These are phyloP conservation scores for Trichophyton simii DNA, from an alignment of 2,329 filamentous ascomycete species.

Conservation along the genomic window DNA sequence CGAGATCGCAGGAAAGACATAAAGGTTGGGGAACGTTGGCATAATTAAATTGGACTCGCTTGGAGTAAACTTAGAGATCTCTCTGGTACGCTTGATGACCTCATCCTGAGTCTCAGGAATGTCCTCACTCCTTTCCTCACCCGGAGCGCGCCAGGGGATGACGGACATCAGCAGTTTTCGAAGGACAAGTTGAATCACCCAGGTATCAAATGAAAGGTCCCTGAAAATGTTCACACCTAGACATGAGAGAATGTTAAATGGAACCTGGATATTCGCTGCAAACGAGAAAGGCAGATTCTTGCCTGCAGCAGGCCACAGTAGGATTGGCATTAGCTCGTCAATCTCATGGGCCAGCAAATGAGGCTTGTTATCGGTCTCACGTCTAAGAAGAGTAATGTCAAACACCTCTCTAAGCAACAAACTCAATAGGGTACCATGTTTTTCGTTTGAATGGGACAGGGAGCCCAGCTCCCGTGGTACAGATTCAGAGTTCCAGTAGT, in stretches of 20 bases:
- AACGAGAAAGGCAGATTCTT: constrained; percentile 23
- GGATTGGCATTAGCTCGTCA: constrained; percentile 23
- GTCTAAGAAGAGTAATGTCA: constrained; percentile 25
- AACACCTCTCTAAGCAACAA: constrained; percentile 25
- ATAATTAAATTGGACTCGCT: not conserved
- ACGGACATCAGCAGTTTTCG: constrained; percentile 23
- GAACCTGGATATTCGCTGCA: constrained; percentile 26
- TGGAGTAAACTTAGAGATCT: not conserved
- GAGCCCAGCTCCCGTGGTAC: not conserved
- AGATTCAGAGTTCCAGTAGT: constrained; percentile 8
- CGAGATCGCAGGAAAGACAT: constrained; percentile 23
- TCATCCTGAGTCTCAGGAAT: not conserved
- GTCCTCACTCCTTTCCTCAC: constrained; percentile 3
- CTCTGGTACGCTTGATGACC: constrained; percentile 8
- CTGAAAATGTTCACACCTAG: constrained; percentile 28
- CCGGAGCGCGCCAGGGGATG: constrained; percentile 21
- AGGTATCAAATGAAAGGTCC: constrained; percentile 27
- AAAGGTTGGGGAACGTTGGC: constrained; percentile 20
- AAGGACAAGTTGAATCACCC: constrained; percentile 25
- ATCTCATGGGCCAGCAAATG: constrained; percentile 24
- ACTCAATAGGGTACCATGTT: constrained; percentile 23
- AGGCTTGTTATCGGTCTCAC: constrained; percentile 15
- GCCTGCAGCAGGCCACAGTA: not conserved
- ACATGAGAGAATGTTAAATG: constrained; percentile 24
- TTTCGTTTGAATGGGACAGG: constrained; percentile 20